Evolutionary conservation across 495 filamentous ascomycete species (phyloP), one percentile per base, ranked within the genome.

Genomic region (Jackrogersella minutella): DNA sequence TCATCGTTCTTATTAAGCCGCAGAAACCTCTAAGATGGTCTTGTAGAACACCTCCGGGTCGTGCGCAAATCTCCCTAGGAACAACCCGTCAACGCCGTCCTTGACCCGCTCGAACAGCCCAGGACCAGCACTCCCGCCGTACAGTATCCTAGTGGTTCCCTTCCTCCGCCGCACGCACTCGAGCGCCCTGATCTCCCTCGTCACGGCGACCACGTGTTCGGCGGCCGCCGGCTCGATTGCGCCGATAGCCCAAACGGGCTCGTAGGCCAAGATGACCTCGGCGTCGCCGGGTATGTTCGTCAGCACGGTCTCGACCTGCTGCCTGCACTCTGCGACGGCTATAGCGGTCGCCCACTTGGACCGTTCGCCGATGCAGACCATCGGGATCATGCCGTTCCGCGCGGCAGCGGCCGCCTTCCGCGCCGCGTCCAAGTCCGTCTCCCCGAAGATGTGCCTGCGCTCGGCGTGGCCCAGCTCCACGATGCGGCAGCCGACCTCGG

Each of bases 171-270:
- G 68, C 51, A 81, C 74, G 28, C 69, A 78, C 50, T 78, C 74
- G 8, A 85, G 73, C 2, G 69, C 67, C 34, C 87, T 80, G 39
- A 96, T 78, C 5, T 82, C 82, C 64, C 81, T 79, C 44, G 90
- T 86, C n/a, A 93, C 91, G 31, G 79, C 82, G 3, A 84, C 80
- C 3, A 96, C 91, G 76, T 95, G 87, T 58, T 89, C 86, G 24
- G 85, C 82, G 7, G 79, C 78, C 2, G 92, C 92, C n/a, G 92
- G 91, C 66, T 86, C 80, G 0, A 79, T 77, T 24, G 90, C 84
- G 2, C 92, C 92, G 76, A 96, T 96, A 0, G 91, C 92, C 92
- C 92, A 96, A 0, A 94, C 90, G 9, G 92, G 92, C 79, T 96
- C 92, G 73, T 96, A 96, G 2, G 91, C 92, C 36, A 95, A 82